Base-by-base conservation (phyloP, 2,329 filamentous ascomycete species). In the Fusarium aywerte region DNA sequence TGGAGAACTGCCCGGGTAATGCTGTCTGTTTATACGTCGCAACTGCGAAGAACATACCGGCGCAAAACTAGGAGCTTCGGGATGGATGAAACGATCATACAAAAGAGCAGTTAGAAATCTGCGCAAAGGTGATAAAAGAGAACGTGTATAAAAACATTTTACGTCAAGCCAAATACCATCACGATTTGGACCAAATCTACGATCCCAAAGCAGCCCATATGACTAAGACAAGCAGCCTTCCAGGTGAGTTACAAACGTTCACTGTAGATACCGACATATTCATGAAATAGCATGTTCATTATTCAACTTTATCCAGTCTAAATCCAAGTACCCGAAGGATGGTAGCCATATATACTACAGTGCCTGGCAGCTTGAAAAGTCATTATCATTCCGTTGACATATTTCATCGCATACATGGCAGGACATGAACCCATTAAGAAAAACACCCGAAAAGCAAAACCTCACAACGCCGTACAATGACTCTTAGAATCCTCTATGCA, bases 321-420 rank as follows among this genome's bases (percentile, higher is more conserved):
- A 54, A 59, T 32, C 45, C 59, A 55, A 45, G 32, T 51, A 33
- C 40, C 21, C 32, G 47, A 58, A 50, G 42, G 32, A 25, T 39
- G 21, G 36, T 27, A 38, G 45, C 12, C 45, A 23, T 38, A 38
- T 65, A 53, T 57, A 53, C 50, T 68, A 44, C 55, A 68, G 20
- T 51, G 44, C 44, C 61, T 58, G 31, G 43, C 36, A 61, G 61
- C 56, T 64, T 57, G 45, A 51, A 54, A 59, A 44, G 44, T 69
- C 70, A 65, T 69, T 63, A 71, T 71, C 70, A 68, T 72, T 48
- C 56, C 57, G 48, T 58, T 54, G 52, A 53, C 57, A 38, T 66
- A 67, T 65, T 58, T 62, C 69, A 49, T 72, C 45, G 53, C 39
- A 64, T 56, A 38, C 61, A 49, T 52, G 47, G 35, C 44, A 68